Percentiles rank a stretch among this genome's conserved stretches.
Conservation (phyloP, 176 grass and related monocot genomes). For the Calamus simplicifolius region DNA sequence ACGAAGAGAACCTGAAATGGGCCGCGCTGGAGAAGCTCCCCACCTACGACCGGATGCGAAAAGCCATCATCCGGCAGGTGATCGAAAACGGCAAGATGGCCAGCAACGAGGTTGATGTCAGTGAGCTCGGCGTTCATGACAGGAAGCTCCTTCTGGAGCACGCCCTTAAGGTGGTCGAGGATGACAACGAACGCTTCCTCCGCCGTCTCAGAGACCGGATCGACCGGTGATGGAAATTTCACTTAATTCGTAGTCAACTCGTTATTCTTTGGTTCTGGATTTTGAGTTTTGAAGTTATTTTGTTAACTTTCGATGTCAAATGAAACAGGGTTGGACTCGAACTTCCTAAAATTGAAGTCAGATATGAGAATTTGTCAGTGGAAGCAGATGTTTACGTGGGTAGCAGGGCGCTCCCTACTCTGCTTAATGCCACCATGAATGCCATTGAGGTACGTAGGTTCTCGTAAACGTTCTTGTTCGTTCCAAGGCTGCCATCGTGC, state of each 20-base stretch:
- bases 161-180: constrained; percentile 50
- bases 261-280: background rate
- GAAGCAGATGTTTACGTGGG: constrained; percentile 41
- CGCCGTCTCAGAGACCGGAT: constrained; percentile 31
- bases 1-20: constrained; percentile 85
- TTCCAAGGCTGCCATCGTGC: too few species aligned
- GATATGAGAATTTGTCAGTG: constrained; percentile 54
- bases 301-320: too few species aligned
- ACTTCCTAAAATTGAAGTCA: constrained; percentile 64
- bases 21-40: constrained; percentile 92
- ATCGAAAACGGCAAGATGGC: constrained; percentile 5
- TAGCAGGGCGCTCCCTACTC: constrained; percentile 51
- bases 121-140: constrained; percentile 27
- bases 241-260: background rate
- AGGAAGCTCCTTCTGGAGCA: constrained; percentile 37
- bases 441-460: constrained; percentile 40
- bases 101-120: constrained; percentile 38
- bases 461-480: too few species aligned
- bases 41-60: constrained; percentile 75
- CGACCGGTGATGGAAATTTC: constrained; percentile 29
- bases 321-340: constrained; percentile 55
- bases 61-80: constrained; percentile 32
- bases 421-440: constrained; percentile 51
- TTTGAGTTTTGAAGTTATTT: too few species aligned
- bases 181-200: constrained; percentile 66